Conservation (phyloP, 2,329 filamentous ascomycete species). For the Berkeleyomyces rouxiae region DNA sequence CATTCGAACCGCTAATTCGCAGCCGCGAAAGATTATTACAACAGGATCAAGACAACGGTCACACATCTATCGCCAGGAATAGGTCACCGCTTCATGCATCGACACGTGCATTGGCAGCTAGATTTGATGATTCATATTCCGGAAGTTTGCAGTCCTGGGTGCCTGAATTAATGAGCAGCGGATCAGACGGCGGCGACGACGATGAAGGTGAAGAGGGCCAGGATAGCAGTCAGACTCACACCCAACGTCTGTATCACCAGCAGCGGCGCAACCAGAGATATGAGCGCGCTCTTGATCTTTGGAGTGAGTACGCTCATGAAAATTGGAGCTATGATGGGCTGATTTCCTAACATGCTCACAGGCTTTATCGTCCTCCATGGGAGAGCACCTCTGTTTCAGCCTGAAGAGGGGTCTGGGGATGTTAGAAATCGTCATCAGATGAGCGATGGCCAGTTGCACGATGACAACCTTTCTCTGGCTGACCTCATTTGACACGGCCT, state of each 20-base stretch:
- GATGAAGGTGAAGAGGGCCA: not conserved
- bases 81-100: not conserved
- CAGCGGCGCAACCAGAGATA: not conserved
- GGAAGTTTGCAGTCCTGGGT: not conserved
- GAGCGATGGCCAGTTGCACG: not conserved
- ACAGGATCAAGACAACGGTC: no score
- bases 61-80: not conserved
- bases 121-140: not conserved
- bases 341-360: not conserved
- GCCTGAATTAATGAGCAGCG: not conserved
- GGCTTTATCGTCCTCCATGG: not conserved
- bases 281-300: not conserved
- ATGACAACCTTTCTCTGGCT: not conserved
- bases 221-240: no score
- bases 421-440: not conserved
- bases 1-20: no score
- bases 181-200: not conserved
- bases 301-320: not conserved
- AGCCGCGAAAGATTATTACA: no score
- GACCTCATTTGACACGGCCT: not conserved
- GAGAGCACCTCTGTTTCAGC: not conserved
- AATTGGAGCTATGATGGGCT: not conserved
- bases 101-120: not conserved
- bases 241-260: not conserved
- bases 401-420: not conserved